Evolutionary conservation across 352 stramenopile species (phyloP), one percentile per base, ranked within the genome.

Genomic region (Phytophthora capsici): DNA sequence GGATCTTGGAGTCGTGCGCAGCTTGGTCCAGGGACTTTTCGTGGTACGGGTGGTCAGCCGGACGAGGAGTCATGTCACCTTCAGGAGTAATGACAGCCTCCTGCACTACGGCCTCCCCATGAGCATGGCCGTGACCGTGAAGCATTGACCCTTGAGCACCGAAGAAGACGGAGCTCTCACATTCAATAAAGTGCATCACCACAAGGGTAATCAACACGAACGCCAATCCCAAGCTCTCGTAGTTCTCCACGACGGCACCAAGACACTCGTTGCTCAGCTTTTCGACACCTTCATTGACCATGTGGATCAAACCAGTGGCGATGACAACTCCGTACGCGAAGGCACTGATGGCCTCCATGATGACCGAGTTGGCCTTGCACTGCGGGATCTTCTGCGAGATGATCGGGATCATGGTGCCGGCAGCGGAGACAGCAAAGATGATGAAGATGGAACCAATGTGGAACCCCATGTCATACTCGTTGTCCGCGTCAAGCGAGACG

Each of bases 271-370:
- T 57, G 28, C 71, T 80, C 16, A 94, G 65, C 48, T 74, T 83
- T 46, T 85, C 78, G 20, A 84, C 63, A 16, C 73, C 82, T 26
- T 89, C 80, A 51, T 75, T 86, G 26, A 89, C 66, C 73, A 91
- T 89, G 73, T 94, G 86, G 54, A 94, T 89, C 32, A 91, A 72
- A 28, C 79, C 77, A 17, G 84, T 90, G 47, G 74, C 62, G 41
- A 92, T 73, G 36, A 94, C 80, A 4, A 90, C 82, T 44, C 86
- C 86, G 59, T 83, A 86, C 1, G 78, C 79, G 49, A 91, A 87
- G 1, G 79, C 69, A 36, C 83, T 78, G 36, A 89, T 73, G 34
- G 73, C 74, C 48, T 85, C 70, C 58, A 90, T 77, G 23, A 80
- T 70, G 16, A 84, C 32, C 25, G 72, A 76, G n/a, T 78, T 79